A percentile compares a stretch with the other conserved stretches of the same genome.
Conservation (phyloP, 805 yeast genomes). For the Saccharomyces kudriavzevii region DNA sequence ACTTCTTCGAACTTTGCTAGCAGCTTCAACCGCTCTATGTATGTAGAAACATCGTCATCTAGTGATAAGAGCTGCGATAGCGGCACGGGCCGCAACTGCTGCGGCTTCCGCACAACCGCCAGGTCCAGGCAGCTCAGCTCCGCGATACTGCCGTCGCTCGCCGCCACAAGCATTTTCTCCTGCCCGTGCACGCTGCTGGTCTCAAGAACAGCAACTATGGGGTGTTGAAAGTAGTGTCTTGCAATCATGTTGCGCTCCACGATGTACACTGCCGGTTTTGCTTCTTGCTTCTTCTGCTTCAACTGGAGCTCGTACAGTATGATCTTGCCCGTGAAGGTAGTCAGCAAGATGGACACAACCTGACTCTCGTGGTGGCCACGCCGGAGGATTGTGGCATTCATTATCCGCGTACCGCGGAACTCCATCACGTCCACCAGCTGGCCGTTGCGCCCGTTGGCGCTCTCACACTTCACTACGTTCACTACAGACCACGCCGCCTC, state of each 20-base stretch:
- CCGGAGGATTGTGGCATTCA: conserved; percentile 13
- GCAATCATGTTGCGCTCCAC: conserved; percentile 14
- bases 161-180: conserved; percentile 6
- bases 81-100: not conserved
- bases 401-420: conserved; percentile 16
- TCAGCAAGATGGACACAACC: conserved; percentile 13
- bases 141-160: conserved; percentile 14
- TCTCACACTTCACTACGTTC: conserved; percentile 10
- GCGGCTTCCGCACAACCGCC: conserved; percentile 2
- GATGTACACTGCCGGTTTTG: not conserved
- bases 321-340: conserved; percentile 19
- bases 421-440: conserved; percentile 17
- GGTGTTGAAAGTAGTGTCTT: conserved; percentile 15
- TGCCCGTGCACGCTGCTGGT: conserved; percentile 4
- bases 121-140: conserved; percentile 17
- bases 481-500: conserved; percentile 7
- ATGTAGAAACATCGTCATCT: not conserved
- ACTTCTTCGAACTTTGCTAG: conserved; percentile 13
- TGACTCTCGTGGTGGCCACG: conserved; percentile 5
- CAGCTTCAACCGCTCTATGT: conserved; percentile 7
- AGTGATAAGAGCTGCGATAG: not conserved
- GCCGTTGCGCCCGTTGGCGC: conserved; percentile 1
- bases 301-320: conserved; percentile 18
- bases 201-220: conserved; percentile 10
- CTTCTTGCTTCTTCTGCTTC: conserved; percentile 3